Evolutionary conservation across 2,329 filamentous ascomycete genomes (phyloP).

Genomic region (Lachnellula cervina): DNA sequence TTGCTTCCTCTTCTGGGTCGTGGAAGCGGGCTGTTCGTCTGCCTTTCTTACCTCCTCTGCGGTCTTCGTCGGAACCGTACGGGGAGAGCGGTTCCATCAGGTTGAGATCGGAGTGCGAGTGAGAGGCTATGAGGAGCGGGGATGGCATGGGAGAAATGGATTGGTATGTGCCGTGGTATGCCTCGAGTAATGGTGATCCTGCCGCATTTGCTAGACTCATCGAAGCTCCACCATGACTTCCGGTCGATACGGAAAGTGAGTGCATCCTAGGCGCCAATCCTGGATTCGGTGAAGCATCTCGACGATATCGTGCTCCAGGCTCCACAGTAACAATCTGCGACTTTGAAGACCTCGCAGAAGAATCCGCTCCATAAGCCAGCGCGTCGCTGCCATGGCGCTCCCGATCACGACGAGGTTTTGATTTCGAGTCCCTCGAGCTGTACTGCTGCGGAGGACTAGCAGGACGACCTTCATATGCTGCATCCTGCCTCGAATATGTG

Average conservation of each 20-base stretch:
- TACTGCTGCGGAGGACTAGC: slow-evolving; percentile 12
- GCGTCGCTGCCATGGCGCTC: slow-evolving; percentile 9
- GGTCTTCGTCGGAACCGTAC: slow-evolving; percentile 45
- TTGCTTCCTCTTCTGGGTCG: slow-evolving; percentile 75
- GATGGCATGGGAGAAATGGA: slow-evolving; percentile 93
- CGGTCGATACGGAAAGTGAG: slow-evolving; percentile 27
- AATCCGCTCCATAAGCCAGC: slow-evolving; percentile 1
- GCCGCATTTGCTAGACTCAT: slow-evolving; percentile 55
- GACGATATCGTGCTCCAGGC: slow-evolving; percentile 21
- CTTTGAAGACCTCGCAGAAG: slow-evolving; percentile 15
- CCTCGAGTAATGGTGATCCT: slow-evolving; percentile 79
- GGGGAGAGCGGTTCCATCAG: slow-evolving; percentile 50
- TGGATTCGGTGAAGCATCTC: slow-evolving; percentile 22
- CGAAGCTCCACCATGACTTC: slow-evolving; percentile 23
- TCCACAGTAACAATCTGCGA: slow-evolving; percentile 29
- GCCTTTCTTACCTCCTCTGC: slow-evolving; percentile 33
- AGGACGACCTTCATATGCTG: slow-evolving; percentile 15
- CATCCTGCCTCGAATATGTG: slow-evolving; percentile 29
- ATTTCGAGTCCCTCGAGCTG: neutral
- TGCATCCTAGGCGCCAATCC: slow-evolving; percentile 28
- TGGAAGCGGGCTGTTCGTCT: slow-evolving; percentile 70
- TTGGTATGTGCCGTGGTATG: slow-evolving; percentile 91
- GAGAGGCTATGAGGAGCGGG: slow-evolving; percentile 55
- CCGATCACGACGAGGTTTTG: slow-evolving; percentile 3
- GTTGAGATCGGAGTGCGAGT: slow-evolving; percentile 40